Conservation (phyloP, 2,329 filamentous ascomycete species). For the Seiridium cupressi region DNA sequence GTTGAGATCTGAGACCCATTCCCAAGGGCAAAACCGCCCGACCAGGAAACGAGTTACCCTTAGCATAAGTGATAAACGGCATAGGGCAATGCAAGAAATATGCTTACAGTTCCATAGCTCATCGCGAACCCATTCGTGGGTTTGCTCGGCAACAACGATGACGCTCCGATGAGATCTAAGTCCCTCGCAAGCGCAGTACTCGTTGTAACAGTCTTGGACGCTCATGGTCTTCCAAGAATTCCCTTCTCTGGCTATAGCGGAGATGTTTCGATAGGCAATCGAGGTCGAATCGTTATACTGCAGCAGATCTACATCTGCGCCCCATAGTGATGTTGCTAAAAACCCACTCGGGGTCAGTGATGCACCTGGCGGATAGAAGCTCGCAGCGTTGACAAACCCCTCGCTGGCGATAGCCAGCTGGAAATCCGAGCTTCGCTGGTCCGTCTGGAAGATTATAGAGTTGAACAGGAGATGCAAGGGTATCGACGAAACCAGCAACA, state of each 20-base stretch:
- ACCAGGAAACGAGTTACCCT: no score
- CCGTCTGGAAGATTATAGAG: slow-evolving; percentile 6
- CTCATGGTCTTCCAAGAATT: slow-evolving; percentile 1
- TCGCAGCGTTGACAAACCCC: slow-evolving; percentile 1
- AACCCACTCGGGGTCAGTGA: not conserved
- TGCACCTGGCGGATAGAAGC: not conserved
- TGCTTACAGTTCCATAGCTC: slow-evolving; percentile 15
- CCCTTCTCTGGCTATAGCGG: not conserved
- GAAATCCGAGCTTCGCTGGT: not conserved
- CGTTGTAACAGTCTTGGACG: slow-evolving; percentile 1
- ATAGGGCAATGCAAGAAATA: no score
- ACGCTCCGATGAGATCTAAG: not conserved
- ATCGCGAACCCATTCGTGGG: slow-evolving; percentile 16
- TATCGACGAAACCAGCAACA: slow-evolving; percentile 8
- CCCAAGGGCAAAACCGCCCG: no score
- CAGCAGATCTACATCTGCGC: not conserved
- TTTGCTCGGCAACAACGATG: slow-evolving; percentile 5
- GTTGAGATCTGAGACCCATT: no score
- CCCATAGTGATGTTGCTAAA: not conserved
- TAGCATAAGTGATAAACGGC: no score
- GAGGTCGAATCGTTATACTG: not conserved
- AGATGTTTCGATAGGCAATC: not conserved
- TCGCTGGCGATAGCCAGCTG: slow-evolving; percentile 8
- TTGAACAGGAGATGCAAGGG: slow-evolving; percentile 13
- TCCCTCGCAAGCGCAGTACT: not conserved